Evolutionary conservation across 129 eudicot genomes (phyloP), one percentile per base, ranked within the genome.

Genomic region (Oenanthe sinensis): DNA sequence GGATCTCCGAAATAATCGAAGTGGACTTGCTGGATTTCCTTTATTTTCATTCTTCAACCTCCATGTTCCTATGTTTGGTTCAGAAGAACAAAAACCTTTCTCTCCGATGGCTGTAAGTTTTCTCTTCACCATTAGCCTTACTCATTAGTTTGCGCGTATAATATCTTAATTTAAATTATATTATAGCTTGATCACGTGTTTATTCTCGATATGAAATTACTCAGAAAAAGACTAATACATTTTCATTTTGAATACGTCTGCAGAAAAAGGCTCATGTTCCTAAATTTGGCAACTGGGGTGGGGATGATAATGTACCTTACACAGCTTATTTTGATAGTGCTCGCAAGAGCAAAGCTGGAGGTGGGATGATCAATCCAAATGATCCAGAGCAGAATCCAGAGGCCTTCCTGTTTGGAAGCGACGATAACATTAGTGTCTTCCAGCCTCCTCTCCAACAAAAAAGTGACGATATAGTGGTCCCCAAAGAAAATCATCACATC

Each of bases 241-340:
- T 58, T 44, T 67, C 3, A 14, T n/a, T 33, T 67, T 30, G 72
- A 71, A 4, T 81, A 24, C n/a, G 45, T 65, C 28, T 85, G 81
- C 87, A 91, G 80, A 89, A 88, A 48, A 80, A 75, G 69, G 81
- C 93, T 26, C 93, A 91, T 75, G 88, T 91, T 72, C 97, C 97
- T 0, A 89, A 85, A 77, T 91, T 91, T 78, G 97, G 97, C 36
- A 87, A 91, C 37, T 91, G 97, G 93, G 97, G 89, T 36, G 88
- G 85, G 33, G 97, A 91, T 28, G 97, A 91, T 68, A 89, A 91
- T 71, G 91, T 91, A 37, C 97, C 93, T 8, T 91, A 89, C 83
- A 87, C 97, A 4, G 91, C 90, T 44, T 87, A 83, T 83, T 91
- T 91, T 71, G 93, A 91, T 75, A 89, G 80, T 74, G 93, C 97